phyloP scores from a whole-genome alignment of 768 basidiomycete genomes.

The Suillus plorans region DNA sequence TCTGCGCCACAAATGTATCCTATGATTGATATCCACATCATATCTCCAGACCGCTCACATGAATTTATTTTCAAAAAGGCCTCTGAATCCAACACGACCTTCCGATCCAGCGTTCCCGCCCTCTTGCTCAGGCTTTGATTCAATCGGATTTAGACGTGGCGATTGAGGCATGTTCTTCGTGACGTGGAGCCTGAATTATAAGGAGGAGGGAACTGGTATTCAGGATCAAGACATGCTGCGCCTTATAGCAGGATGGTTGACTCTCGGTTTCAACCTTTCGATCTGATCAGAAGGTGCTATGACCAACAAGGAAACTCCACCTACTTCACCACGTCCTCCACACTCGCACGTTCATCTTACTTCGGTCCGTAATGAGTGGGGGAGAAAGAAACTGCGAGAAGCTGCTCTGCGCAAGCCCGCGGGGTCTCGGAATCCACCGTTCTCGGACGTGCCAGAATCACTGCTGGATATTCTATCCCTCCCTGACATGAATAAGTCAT shows the following conservation, averaged over 20 bases:
- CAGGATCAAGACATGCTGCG: not conserved
- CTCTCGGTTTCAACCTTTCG: not conserved
- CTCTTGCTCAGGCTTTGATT: not conserved
- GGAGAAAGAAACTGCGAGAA: not conserved
- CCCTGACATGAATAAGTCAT: not conserved
- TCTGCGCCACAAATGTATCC: constrained; percentile 13
- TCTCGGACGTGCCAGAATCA: not conserved
- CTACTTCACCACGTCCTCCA: not conserved
- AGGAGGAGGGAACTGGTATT: not conserved
- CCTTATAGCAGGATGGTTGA: not conserved
- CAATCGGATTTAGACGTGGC: not conserved
- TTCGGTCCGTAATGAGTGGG: too few relatives aligned
- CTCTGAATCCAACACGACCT: constrained; percentile 27
- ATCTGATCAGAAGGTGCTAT: not conserved
- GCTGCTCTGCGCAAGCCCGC: not conserved
- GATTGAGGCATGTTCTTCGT: not conserved
- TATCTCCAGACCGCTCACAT: constrained; percentile 20
- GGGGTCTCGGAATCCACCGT: not conserved
- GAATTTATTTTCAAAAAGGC: constrained; percentile 28
- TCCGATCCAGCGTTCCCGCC: constrained; percentile 12
- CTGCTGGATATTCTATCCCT: not conserved
- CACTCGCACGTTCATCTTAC: not conserved
- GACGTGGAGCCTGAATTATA: not conserved
- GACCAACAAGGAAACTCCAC: not conserved
- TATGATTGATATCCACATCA: not conserved